phyloP scores from a whole-genome alignment of 495 filamentous ascomycete genomes.

The Massariosphaeria phaeospora region DNA sequence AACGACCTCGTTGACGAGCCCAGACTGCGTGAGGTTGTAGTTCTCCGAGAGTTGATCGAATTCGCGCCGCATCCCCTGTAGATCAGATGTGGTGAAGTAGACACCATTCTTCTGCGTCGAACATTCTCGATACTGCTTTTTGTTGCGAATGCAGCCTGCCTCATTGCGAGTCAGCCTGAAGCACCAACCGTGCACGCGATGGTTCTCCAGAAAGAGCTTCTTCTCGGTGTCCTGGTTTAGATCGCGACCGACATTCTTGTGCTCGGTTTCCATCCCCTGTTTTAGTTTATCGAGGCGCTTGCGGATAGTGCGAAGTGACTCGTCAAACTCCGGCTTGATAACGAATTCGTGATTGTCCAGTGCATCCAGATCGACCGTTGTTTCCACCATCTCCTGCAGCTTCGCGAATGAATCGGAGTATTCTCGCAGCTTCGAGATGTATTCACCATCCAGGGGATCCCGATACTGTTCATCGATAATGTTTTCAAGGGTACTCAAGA shows the following conservation, averaged over 20 bases:
- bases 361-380: conserved; percentile 92
- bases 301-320: conserved; percentile 76
- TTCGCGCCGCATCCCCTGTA: conserved; percentile 79
- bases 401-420: conserved; percentile 76
- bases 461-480: conserved; percentile 95
- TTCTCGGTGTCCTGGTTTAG: conserved; percentile 93
- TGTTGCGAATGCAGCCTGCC: conserved; percentile 87
- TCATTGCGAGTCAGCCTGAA: conserved; percentile 90
- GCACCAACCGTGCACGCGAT: conserved; percentile 93
- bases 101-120: conserved; percentile 99
- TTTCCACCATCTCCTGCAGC: conserved; percentile 97
- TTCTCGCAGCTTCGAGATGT: conserved; percentile 71
- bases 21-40: conserved; percentile 92
- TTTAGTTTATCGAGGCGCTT: conserved; percentile 84
- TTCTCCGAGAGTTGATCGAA: conserved; percentile 91
- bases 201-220: conserved; percentile 97
- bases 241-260: conserved; percentile 68
- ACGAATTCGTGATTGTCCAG: conserved; percentile 97
- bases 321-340: conserved; percentile 98
- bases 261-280: conserved; percentile 79
- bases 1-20: conserved; percentile 89
- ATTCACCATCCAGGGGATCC: conserved; percentile 78
- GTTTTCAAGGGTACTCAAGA: conserved; percentile 81
- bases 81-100: conserved; percentile 87
- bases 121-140: conserved; percentile 84